Evolutionary conservation across 192 early-diverging fungal species (phyloP).

Genomic region (Jimgerdemannia flammicorona): DNA sequence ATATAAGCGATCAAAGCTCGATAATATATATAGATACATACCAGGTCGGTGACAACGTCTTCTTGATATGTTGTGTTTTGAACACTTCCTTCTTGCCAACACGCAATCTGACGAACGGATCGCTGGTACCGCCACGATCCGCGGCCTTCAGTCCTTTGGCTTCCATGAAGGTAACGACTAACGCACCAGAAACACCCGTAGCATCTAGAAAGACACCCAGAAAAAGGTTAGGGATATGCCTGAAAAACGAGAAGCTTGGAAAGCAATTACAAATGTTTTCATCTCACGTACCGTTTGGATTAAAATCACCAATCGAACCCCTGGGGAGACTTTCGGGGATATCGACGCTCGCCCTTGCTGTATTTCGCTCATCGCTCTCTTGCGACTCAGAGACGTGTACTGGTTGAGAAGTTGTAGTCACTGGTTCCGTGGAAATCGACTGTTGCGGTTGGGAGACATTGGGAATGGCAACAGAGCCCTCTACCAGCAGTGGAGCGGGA

Average conservation of each 20-base stretch:
- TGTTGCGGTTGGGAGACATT: background rate
- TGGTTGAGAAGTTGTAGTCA: constrained; percentile 33
- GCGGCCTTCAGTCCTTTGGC: constrained; percentile 43
- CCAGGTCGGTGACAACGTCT: constrained; percentile 64
- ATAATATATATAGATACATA: constrained; percentile 32
- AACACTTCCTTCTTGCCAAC: constrained; percentile 55
- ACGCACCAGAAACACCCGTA: constrained; percentile 28
- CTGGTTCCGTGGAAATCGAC: background rate
- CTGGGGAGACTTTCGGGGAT: too few species aligned
- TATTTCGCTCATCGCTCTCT: background rate
- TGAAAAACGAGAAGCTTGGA: background rate
- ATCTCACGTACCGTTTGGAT: background rate
- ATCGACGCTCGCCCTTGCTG: too few species aligned
- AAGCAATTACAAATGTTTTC: too few species aligned
- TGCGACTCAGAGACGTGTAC: background rate
- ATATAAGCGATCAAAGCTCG: background rate
- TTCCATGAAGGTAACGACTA: constrained; percentile 38
- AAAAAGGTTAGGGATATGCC: background rate
- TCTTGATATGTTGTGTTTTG: constrained; percentile 71
- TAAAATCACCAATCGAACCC: too few species aligned
- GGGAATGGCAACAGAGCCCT: background rate
- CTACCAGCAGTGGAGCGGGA: background rate
- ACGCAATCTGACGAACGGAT: constrained; percentile 64
- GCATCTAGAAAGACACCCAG: background rate
- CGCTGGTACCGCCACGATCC: constrained; percentile 53